Base-by-base conservation (phyloP, 176 grass and related monocot species). In the Paspalum vaginatum region DNA sequence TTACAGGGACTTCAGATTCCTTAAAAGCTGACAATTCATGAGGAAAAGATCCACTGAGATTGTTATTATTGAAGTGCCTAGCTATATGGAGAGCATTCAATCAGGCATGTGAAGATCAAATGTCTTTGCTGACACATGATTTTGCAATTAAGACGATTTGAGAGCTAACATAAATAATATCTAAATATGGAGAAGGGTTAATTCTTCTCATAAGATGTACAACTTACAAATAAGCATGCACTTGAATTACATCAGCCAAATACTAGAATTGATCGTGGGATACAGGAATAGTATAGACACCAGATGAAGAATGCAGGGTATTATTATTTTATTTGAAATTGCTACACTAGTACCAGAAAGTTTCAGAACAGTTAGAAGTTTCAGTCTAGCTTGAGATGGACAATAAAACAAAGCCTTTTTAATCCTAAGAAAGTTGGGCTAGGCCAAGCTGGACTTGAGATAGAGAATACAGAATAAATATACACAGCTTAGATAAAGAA, bases 31-130 rank as follows among this genome's bases (percentile, higher is more conserved):
- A 56, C 24, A 40, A 32, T 66, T 68, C 80, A 51, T 25, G 48
- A 63, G 86, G 90, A 58, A 92, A 44, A 84, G 0, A 14, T 46
- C 91, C 91, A 70, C 16, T 32, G 12, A 92, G 49, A 81, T 77
- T 12, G 44, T 84, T 92, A 68, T 86, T 92, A 59, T 92, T 88
- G 55, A 92, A 83, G 75, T 84, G 88, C 91, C 91, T 92, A 81
- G 82, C 80, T 83, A 86, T 55, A 76, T 60, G 53, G 63, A 88
- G 44, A 82, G 21, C 50, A 91, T 32, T 52, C 42, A 71, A 24
- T 84, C 59, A 84, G 85, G 45, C 55, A 66, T 61, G 17, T 45
- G 9, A 86, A 61, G 62, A 59, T 16, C 40, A 61, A 47, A 78
- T 47, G 16, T 43, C 20, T 40, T 76, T 49, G 26, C 18, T 27